A percentile compares a stretch with the other conserved stretches of the same genome.
phyloP scores from a whole-genome alignment of 106 monocot species.

The Dactylorhiza incarnata region DNA sequence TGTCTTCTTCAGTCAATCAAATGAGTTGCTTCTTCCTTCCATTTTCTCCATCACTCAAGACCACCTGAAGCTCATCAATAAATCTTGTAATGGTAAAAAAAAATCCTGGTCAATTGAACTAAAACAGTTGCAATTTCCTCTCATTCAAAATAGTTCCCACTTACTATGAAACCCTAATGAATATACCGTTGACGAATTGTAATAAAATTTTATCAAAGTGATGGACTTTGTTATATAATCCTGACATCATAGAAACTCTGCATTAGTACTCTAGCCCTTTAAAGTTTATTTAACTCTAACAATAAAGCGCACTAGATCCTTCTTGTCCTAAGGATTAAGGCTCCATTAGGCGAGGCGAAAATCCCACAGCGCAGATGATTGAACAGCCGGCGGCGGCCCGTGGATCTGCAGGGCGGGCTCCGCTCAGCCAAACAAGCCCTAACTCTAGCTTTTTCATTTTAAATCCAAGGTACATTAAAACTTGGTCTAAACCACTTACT shows the following conservation, averaged over 20 bases:
- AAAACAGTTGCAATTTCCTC: no score
- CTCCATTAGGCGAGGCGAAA: no score
- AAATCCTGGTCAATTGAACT: no score
- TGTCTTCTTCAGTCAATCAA: neutral
- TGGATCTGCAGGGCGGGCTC: no score
- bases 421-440: no score
- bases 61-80: neutral
- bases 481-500: neutral
- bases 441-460: neutral
- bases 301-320: neutral
- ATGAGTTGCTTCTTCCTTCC: constrained; percentile 1
- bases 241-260: neutral
- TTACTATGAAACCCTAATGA: neutral
- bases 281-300: neutral
- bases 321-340: neutral
- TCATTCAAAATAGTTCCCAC: neutral
- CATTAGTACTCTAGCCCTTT: neutral
- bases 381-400: no score
- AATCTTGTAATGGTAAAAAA: neutral
- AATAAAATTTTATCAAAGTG: neutral
- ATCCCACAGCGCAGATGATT: no score
- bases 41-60: neutral
- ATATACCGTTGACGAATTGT: neutral
- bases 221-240: neutral
- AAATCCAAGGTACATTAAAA: neutral